A percentile compares a stretch with the other conserved stretches of the same genome.
Evolutionary conservation across 2,329 filamentous ascomycete species (phyloP).

Genomic region (Penicillium sp.): DNA sequence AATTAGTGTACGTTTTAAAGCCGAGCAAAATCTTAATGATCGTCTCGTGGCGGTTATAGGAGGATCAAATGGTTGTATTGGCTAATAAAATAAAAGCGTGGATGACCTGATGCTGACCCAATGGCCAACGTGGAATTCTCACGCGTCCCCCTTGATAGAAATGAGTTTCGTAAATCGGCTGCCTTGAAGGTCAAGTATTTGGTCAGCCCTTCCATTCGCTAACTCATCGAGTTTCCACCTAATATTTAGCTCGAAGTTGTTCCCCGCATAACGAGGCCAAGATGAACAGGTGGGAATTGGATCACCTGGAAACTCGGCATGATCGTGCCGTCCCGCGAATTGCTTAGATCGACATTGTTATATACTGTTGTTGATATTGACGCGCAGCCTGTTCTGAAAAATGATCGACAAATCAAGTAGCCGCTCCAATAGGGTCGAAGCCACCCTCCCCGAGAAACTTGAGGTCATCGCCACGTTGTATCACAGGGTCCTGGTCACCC

Average conservation of each 20-base stretch:
- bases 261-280: constrained; percentile 8
- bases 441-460: background rate
- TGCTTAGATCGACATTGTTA: background rate
- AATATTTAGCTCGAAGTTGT: background rate
- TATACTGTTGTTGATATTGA: background rate
- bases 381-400: constrained; percentile 1
- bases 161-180: background rate
- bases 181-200: background rate
- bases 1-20: background rate
- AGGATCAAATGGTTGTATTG: background rate
- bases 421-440: constrained; percentile 8
- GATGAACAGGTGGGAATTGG: constrained; percentile 8
- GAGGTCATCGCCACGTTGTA: constrained; percentile 15
- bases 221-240: background rate
- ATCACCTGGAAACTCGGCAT: constrained; percentile 24
- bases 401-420: constrained; percentile 9
- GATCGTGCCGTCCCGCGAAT: constrained; percentile 15
- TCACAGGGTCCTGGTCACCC: constrained; percentile 26
- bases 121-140: background rate
- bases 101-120: background rate
- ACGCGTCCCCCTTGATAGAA: background rate
- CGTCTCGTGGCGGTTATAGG: background rate
- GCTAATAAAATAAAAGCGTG: background rate
- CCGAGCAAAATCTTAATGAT: background rate
- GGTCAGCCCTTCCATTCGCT: background rate